Conservation (phyloP, 441 rosid genomes). For the Corymbia calophylla region DNA sequence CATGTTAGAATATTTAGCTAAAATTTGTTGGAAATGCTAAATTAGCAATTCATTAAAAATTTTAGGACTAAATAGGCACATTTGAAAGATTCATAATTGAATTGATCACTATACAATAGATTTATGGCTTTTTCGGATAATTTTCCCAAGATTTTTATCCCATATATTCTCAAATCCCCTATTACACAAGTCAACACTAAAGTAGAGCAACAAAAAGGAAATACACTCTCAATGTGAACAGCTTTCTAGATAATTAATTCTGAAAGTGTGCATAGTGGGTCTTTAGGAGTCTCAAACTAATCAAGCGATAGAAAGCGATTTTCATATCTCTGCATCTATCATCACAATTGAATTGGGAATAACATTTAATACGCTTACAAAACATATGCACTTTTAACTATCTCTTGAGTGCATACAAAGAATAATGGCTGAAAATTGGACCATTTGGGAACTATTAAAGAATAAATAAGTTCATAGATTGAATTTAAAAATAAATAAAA, state of each 20-base stretch:
- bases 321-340: neutral
- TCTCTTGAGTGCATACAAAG: neutral
- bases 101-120: no score
- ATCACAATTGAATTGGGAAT: neutral
- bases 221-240: neutral
- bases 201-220: neutral
- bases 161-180: neutral
- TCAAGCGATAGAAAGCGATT: neutral
- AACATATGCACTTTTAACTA: neutral
- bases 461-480: neutral
- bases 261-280: neutral
- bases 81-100: no score
- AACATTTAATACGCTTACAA: neutral
- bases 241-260: neutral
- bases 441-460: neutral
- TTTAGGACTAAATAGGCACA: neutral
- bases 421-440: neutral
- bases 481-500: neutral
- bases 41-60: no score
- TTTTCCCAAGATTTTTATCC: neutral
- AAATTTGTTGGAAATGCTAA: rapidly evolving
- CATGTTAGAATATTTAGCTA: neutral
- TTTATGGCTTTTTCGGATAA: no score
- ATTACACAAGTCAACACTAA: neutral
- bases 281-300: neutral